Evolutionary conservation across 2,329 filamentous ascomycete species (phyloP), one percentile per base, ranked within the genome.

Genomic region (Fusarium verrucosum): DNA sequence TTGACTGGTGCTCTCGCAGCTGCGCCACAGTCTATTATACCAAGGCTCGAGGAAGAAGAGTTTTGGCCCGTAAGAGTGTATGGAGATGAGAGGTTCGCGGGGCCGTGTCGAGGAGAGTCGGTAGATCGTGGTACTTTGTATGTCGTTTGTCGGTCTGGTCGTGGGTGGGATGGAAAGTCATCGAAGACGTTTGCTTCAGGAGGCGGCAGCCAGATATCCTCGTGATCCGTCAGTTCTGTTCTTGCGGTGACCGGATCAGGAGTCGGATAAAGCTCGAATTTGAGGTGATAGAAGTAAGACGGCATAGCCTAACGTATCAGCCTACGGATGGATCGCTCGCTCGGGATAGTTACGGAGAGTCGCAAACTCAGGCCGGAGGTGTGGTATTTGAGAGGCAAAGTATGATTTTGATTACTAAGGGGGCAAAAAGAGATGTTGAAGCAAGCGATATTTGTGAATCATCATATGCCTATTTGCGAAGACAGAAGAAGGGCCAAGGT

Each of bases 201-300:
- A 10, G 75, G 69, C 1, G 87, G 87, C 14, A 84, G 68, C 85
- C 85, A 89, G 63, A 83, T 69, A 33, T 75, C 52, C 37, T 62
- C 50, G 52, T 46, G 59, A 32, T 50, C 55, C 13, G 22, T 51
- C 57, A 50, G 58, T 23, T 54, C 56, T 17, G 42, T 46, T 14
- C 53, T 50, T 35, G 49, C 45, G 38, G 60, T 50, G 42, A 65
- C 22, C 5, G 80, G 79, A 46, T 78, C 74, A 42, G 80, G 74
- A 60, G 77, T 81, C 38, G 80, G 76, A 73, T 89, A 89, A 37
- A 89, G 80, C 77, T 90, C 87, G 70, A 90, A 83, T 68, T 85
- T 88, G n/a, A 90, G 72, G 68, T 89, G 87, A 70, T 89, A 89
- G 65, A 85, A 86, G 73, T 87, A 88, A 26, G 82, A 82, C 78